A percentile compares a stretch with the other conserved stretches of the same genome.
phyloP scores from a whole-genome alignment of 2,329 filamentous ascomycete genomes.

The Xylariaceae sp. region DNA sequence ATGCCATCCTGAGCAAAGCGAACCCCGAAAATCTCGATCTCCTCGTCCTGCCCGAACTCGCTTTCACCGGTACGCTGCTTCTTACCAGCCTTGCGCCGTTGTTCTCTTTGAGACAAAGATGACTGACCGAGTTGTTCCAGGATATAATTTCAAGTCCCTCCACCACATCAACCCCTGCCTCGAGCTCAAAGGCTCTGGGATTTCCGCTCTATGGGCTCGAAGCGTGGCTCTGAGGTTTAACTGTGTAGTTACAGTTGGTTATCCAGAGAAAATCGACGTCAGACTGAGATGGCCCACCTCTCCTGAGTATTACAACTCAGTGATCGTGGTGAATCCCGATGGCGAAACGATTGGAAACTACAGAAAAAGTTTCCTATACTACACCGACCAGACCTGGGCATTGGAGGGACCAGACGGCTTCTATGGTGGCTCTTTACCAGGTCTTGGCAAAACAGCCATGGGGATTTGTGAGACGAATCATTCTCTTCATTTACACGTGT shows the following conservation, averaged over 20 bases:
- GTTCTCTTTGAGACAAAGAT: too few relatives aligned
- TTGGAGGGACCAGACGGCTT: conserved; percentile 52
- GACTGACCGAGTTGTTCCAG: conserved; percentile 32
- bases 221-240: conserved; percentile 61
- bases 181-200: conserved; percentile 62
- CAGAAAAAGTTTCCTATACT: conserved; percentile 55
- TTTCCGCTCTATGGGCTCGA: conserved; percentile 68
- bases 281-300: conserved; percentile 45
- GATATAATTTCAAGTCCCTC: conserved; percentile 74
- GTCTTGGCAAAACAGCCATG: conserved; percentile 50
- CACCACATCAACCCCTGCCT: conserved; percentile 65
- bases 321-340: conserved; percentile 52
- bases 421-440: conserved; percentile 40
- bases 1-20: conserved; percentile 55
- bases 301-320: conserved; percentile 40
- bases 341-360: conserved; percentile 61
- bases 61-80: conserved; percentile 58
- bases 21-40: conserved; percentile 58
- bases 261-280: conserved; percentile 64
- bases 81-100: too few relatives aligned
- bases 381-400: conserved; percentile 60
- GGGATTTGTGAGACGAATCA: conserved; percentile 54
- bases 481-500: conserved; percentile 2
- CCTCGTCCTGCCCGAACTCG: conserved; percentile 71
- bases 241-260: conserved; percentile 67